These are phyloP conservation scores for Amauroascus niger DNA, from an alignment of 2,329 filamentous ascomycete genomes.

Conservation along the genomic window DNA sequence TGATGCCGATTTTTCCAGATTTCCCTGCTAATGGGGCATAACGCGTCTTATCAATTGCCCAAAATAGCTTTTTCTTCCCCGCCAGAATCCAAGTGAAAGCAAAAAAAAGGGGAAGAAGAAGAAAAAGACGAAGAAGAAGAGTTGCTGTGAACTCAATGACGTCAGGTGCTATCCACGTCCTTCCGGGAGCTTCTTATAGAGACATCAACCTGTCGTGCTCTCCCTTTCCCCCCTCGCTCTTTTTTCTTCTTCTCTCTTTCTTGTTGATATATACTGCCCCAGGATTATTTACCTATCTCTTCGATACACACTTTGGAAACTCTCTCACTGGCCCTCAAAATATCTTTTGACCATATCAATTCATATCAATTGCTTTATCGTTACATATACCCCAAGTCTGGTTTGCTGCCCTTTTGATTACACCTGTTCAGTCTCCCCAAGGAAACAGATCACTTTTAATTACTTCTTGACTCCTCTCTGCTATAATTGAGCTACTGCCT, in stretches of 20 bases:
- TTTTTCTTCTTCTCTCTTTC: not conserved
- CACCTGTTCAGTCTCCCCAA: no score
- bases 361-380: not conserved
- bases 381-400: not conserved
- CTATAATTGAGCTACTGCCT: no score
- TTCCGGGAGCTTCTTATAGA: constrained; percentile 3
- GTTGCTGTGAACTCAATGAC: constrained; percentile 6
- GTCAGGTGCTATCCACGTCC: not conserved
- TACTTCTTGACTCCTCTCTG: no score
- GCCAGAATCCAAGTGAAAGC: not conserved
- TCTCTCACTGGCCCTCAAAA: no score
- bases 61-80: not conserved
- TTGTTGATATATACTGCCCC: not conserved
- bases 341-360: not conserved
- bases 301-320: no score
- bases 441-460: no score
- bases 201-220: not conserved
- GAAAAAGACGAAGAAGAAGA: no score
- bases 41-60: no score
- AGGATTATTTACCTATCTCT: not conserved
- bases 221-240: not conserved
- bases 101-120: no score
- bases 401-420: no score
- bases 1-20: no score
- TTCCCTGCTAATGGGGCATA: no score